phyloP scores from a whole-genome alignment of 306 rosid species.

The Erythrophleum fordii region DNA sequence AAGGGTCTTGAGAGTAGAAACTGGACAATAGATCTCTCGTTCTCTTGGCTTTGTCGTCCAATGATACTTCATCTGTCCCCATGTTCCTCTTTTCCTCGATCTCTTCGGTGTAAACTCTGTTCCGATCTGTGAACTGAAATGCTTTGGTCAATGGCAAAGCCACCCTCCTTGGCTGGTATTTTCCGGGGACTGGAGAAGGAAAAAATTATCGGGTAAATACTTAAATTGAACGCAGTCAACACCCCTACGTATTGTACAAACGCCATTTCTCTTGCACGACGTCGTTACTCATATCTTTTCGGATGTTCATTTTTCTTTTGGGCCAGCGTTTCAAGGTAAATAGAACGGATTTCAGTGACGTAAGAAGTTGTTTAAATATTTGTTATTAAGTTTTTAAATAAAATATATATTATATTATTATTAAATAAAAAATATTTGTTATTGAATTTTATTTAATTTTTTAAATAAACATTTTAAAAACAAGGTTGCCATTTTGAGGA shows the following conservation, averaged over 20 bases:
- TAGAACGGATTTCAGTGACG: too few species aligned
- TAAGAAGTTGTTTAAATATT: too few species aligned
- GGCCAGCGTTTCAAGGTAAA: too few species aligned
- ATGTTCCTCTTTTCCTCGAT: slow-evolving; percentile 41
- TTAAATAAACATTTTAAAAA: too few species aligned
- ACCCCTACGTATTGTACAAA: neutral
- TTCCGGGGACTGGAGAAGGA: neutral
- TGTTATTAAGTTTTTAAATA: too few species aligned
- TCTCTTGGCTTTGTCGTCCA: slow-evolving; percentile 87
- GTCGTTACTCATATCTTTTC: neutral
- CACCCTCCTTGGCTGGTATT: neutral
- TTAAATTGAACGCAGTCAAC: slow-evolving; percentile 3
- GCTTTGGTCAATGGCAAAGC: neutral
- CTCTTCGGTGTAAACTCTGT: neutral
- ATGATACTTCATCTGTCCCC: slow-evolving; percentile 54
- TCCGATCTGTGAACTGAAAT: slow-evolving; percentile 15
- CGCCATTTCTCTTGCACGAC: neutral
- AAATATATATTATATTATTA: too few species aligned
- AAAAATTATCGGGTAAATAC: neutral
- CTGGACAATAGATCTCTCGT: slow-evolving; percentile 93
- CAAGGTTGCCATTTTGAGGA: too few species aligned
- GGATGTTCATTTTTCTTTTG: too few species aligned
- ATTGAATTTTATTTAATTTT: too few species aligned
- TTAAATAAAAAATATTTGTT: too few species aligned
- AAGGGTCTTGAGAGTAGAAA: slow-evolving; percentile 86